Evolutionary conservation across 805 yeast genomes (phyloP), one percentile per base, ranked within the genome.

Genomic region (Saccharomyces paradoxus): DNA sequence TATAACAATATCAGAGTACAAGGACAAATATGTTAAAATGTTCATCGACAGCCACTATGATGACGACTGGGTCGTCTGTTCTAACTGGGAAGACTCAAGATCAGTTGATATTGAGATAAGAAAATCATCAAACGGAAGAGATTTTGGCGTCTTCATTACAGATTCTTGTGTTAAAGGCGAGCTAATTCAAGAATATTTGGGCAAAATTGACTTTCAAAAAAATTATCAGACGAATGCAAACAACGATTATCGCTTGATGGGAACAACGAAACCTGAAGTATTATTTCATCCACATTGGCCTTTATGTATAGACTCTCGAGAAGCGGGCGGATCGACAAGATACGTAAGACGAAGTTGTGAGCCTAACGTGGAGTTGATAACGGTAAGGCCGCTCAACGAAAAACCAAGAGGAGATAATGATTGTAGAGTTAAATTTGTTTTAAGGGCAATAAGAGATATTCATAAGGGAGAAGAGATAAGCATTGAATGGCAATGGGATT

Each of bases 401-500:
- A 48, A 47, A 3, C 17, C 44, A 7, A 46, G 47, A 7, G 32
- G 22, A 24, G 53, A 54, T 26, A 53, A 50, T 8, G 65, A 71
- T 46, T 63, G 75, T 14, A 71, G 73, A 0, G 75, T 87, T 9
- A 78, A 77, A 53, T 83, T 87, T 63, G 74, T 81, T 8, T 75
- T 88, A 9, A 74, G 74, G 29, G 80, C 96, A 0, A 68, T 77
- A 0, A 77, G 74, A 50, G 80, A 80, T 2, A 79, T 91, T 28
- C 74, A 75, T 51, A 69, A 76, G 9, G 89, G 82, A n/a, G 80
- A 83, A 44, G 97, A 91, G 64, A 70, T 92, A 22, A 78, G 91
- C 0, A 69, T 89, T 9, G 81, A 83, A 1, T 92, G 98, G 98
- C 88, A 85, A 56, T 92, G 97, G 96, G 96, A 90, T 64, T 65